Evolutionary conservation across 2,329 filamentous ascomycete species (phyloP), one percentile per base, ranked within the genome.

Genomic region (Plenodomus biglobosus): DNA sequence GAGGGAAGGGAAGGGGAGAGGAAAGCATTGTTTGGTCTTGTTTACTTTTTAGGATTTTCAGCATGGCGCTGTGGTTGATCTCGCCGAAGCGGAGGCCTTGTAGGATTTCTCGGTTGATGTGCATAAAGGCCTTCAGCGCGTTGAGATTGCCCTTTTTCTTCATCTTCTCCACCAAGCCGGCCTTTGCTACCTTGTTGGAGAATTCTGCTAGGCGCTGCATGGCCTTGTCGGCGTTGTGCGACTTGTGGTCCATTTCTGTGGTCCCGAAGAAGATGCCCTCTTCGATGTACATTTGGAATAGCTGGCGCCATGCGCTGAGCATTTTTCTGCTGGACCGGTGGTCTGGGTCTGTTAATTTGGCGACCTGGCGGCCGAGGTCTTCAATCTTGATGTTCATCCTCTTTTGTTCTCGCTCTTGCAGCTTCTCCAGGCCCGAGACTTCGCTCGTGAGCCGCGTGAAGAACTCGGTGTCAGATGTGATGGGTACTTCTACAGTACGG

Each of bases 41-140:
- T n/a, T n/a, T n/a, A n/a, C n/a, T 95, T 70, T 95, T 95, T 44
- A 95, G 73, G 42, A 95, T 95, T 70, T 95, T 95, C 27, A 76
- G 77, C 61, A 94, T 83, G 1, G 90, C 90, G 22, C 81, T 81
- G 56, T 83, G 82, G 62, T 95, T 95, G 56, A 95, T 85, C 65
- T 94, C 90, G 62, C 92, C 88, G 59, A 95, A 95, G 50, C 86
- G 85, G 55, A 95, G 78, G 42, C 87, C 87, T 52, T 85, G 85
- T n/a, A 95, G 77, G n/a, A 95, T 79, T 43, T 83, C 80, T 19
- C 82, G 76, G 65, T 95, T 95, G 59, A 95, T 78, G 40, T 79
- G 75, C 52, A 92, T 73, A 62, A 95, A 95, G 19, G 79, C 80
- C 44, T 80, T 75, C 41, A 91, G 81, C 1, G 89, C 86, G 8